Evolutionary conservation across 225 moss, liverwort and hornwort genomes (phyloP), one percentile per base, ranked within the genome.

Genomic region (Pseudisothecium myosuroides): DNA sequence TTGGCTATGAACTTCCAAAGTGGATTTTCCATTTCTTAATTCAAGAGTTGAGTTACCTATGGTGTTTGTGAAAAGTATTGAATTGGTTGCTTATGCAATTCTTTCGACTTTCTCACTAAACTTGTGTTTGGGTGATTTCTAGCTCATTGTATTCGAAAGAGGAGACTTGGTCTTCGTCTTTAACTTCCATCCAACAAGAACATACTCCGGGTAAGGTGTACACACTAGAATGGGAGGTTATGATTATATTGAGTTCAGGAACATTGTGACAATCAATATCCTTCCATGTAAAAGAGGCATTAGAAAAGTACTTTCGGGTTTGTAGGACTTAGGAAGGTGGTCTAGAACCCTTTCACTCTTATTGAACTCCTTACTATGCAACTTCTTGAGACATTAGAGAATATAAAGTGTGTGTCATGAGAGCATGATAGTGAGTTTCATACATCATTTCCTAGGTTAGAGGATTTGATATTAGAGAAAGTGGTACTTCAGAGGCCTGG

Each of bases 91-190:
- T 87, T 29, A 5, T 83, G 90, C 83, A 61, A 26, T 80, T 83
- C 80, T 52, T 66, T 72, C 28, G 71, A n/a, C 52, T 84, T 26
- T 58, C 82, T 76, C 27, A 86, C 82, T 83, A 22, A 50, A 18
- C 67, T 45, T 79, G 41, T 82, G 67, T 64, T 87, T 86, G 85
- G 82, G 61, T 87, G 74, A 54, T 89, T 91, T 92, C 75, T 87
- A 98, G 98, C 93, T 96, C 75, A 94, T 96, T 59, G 95, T 98
- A 47, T 97, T 98, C 52, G 97, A 98, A 91, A 98, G 95, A 89
- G 97, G 94, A 76, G 98, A 98, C 85, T 34, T 97, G 93, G 95
- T 98, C 39, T 97, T 98, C 43, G 93, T 98, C 65, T 98, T 98
- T 84, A 98, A 98, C 91, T 98, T 97, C 89, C 98, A 98, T 91